A percentile compares a stretch with the other conserved stretches of the same genome.
Evolutionary conservation across 495 filamentous ascomycete species (phyloP).

Genomic region (Podospora fimiseda): DNA sequence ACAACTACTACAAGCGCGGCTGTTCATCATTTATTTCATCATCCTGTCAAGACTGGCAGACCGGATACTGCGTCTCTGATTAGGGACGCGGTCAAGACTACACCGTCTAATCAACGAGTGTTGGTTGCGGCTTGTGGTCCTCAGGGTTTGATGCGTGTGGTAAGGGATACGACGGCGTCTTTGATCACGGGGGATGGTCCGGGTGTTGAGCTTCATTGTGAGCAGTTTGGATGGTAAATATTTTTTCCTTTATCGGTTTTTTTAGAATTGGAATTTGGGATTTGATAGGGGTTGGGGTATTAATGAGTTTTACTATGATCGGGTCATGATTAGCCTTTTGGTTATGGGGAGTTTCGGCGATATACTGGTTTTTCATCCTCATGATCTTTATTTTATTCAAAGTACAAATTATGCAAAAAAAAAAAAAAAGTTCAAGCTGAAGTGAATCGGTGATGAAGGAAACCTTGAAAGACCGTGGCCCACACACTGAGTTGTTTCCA

Average conservation of each 20-base stretch:
- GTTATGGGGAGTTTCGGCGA: no score
- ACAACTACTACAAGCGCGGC: not conserved
- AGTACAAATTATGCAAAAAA: not conserved
- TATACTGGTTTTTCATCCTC: no score
- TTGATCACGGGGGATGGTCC: constrained; percentile 44
- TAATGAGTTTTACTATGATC: no score
- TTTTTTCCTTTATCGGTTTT: not conserved
- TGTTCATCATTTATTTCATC: constrained; percentile 5
- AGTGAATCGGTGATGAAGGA: not conserved
- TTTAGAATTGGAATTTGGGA: not conserved
- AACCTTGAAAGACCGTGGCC: no score
- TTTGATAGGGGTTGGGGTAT: no score
- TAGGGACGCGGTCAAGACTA: constrained; percentile 32
- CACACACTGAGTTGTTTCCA: not conserved
- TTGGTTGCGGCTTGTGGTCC: constrained; percentile 50
- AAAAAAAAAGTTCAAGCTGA: not conserved
- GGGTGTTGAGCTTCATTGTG: constrained; percentile 47
- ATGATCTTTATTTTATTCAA: not conserved
- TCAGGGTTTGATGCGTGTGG: constrained; percentile 39
- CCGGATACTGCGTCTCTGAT: constrained; percentile 40
- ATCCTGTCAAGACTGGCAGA: constrained; percentile 30
- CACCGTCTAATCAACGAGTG: constrained; percentile 36
- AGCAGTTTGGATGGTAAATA: constrained; percentile 49
- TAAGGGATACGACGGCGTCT: constrained; percentile 45
- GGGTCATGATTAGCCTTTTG: no score